Conservation (phyloP, 106 monocot species). For the Dendrobium officinale region DNA sequence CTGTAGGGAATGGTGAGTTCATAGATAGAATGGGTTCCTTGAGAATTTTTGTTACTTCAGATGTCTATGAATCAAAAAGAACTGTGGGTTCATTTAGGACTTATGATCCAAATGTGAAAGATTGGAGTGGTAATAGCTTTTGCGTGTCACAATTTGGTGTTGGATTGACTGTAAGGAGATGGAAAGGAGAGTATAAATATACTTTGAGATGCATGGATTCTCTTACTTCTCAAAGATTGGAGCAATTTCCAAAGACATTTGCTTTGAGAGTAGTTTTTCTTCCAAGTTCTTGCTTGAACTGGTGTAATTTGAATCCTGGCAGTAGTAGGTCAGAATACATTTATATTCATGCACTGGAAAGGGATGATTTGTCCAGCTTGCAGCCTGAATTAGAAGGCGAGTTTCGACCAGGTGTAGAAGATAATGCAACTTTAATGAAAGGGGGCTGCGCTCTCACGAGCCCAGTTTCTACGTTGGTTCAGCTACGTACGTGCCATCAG, state of each 20-base stretch:
- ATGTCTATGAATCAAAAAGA: conserved; percentile 38
- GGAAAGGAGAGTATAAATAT: too few species aligned
- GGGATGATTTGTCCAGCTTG: neutral
- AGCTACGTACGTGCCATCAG: conserved; percentile 2
- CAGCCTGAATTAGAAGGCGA: conserved; percentile 12
- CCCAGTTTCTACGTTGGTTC: neutral
- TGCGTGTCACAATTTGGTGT: too few species aligned
- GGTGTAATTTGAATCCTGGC: neutral
- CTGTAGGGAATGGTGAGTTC: neutral
- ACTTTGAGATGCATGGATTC: neutral
- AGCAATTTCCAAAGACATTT: neutral
- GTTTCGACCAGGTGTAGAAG: conserved; percentile 4
- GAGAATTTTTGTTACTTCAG: conserved; percentile 26
- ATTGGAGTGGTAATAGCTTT: too few species aligned
- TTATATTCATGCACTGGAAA: conserved; percentile 14
- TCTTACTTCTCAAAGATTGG: neutral
- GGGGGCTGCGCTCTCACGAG: conserved; percentile 6
- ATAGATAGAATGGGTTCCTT: conserved; percentile 48
- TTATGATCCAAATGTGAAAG: neutral
- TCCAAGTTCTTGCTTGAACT: neutral
- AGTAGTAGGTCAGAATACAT: conserved; percentile 5
- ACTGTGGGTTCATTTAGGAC: conserved; percentile 9
- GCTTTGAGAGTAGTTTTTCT: neutral
- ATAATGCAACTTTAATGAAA: neutral
- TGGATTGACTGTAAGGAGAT: too few species aligned